phyloP scores from a whole-genome alignment of 495 filamentous ascomycete genomes.

The Aspergillus panamensis region DNA sequence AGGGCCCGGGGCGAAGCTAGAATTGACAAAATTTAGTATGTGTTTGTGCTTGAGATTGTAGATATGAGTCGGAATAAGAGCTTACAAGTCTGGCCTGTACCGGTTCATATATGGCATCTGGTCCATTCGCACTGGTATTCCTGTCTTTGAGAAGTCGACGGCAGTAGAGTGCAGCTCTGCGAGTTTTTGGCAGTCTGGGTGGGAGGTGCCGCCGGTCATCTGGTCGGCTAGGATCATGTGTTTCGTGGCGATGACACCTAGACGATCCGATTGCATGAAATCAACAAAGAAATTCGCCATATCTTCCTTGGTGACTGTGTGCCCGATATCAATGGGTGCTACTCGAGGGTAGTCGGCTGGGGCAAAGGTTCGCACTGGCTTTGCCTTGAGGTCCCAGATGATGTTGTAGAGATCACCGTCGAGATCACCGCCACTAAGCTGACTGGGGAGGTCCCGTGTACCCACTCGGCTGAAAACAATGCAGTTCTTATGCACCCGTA shows the following conservation, averaged over 20 bases:
- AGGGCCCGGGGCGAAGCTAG: constrained; percentile 60
- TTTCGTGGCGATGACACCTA: constrained; percentile 64
- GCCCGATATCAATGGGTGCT: constrained; percentile 50
- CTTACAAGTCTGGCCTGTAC: constrained; percentile 54
- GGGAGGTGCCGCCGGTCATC: constrained; percentile 47
- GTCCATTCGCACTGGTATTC: constrained; percentile 54
- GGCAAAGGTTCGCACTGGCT: constrained; percentile 33
- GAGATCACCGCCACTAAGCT: constrained; percentile 75
- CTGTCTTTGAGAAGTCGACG: constrained; percentile 82
- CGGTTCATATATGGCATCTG: constrained; percentile 39
- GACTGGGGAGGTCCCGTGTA: constrained; percentile 66
- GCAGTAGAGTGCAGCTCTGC: constrained; percentile 71
- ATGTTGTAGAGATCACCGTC: constrained; percentile 79
- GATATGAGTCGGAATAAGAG: neutral
- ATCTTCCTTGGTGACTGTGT: constrained; percentile 52
- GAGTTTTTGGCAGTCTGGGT: constrained; percentile 56
- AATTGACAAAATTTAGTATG: too few species aligned
- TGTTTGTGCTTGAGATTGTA: neutral
- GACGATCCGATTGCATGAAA: constrained; percentile 73
- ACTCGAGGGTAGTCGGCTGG: constrained; percentile 68
- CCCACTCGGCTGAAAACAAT: constrained; percentile 74
- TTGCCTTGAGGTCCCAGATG: constrained; percentile 58
- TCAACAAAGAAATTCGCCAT: constrained; percentile 75
- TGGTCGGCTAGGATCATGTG: constrained; percentile 70
- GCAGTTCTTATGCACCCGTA: constrained; percentile 60